Evolutionary conservation across 1,284 basidiomycete genomes (phyloP), one percentile per base, ranked within the genome.

Genomic region (Xerocomus minutiporus): DNA sequence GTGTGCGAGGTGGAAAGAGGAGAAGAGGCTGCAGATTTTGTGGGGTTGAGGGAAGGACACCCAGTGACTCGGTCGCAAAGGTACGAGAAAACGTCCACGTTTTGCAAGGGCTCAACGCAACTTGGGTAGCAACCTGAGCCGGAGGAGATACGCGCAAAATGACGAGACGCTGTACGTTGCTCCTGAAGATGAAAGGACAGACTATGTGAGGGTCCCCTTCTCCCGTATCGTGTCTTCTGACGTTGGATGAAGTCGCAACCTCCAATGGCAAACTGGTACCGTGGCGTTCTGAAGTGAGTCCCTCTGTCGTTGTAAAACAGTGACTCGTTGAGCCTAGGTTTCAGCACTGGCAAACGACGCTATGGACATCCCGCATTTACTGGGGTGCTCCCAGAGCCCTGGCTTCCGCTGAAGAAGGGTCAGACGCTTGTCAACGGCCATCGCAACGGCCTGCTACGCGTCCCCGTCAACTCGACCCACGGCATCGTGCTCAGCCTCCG

Each of bases 111-210:
- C 59, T 23, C 52, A 5, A 64, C n/a, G 13, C 26, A 26, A 29
- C 36, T 41, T 23, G 41, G 32, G 41, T 52, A 93, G 91, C 58
- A 87, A 93, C 65, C 69, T 95, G 57, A 93, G 87, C 62, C 81
- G 87, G 52, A 79, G 88, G 53, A 76, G 93, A 56, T 96, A 96
- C 65, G 89, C 89, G 1, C 85, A 93, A 64, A 93, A 95, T 65
- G 94, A 97, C 63, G 95, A 97, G 60, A 95, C 91, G 2, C 70
- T 97, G 29, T 97, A 97, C 65, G 91, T 97, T 36, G 95, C 92
- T 4, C 91, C 91, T 0, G 88, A 92, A 63, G 92, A 95, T 64
- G 84, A 89, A 55, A 77, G 87, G 32, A 97, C 93, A 12, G 92
- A 97, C 72, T 97, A 94, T 69, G 88, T 89, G 59, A 56, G 84